Conservation (phyloP, 2,329 filamentous ascomycete species). For the Cordyceps pruinosa region DNA sequence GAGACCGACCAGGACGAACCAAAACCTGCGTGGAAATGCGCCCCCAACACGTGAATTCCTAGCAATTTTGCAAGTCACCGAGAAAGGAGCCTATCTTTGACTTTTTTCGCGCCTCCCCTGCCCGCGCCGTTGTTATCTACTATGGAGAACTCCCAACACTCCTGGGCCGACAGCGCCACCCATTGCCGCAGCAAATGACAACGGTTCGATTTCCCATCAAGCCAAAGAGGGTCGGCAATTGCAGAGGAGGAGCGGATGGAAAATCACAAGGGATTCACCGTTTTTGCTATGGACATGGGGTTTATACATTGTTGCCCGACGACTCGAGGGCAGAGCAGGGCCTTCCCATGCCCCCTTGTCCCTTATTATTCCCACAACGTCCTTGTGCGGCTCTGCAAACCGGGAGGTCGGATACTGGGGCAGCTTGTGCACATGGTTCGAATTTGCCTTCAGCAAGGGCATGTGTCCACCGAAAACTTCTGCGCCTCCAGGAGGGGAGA, state of each 20-base stretch:
- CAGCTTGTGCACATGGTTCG: no score
- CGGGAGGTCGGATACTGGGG: no score
- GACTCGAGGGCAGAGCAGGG: no score
- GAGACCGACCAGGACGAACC: not conserved
- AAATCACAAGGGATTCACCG: no score
- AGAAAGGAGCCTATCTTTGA: slow-evolving; percentile 7
- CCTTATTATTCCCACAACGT: no score
- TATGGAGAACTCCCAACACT: slow-evolving; percentile 1
- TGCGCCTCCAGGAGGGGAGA: no score
- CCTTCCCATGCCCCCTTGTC: no score
- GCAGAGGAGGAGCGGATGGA: no score
- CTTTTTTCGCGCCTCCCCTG: not conserved
- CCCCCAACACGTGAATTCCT: not conserved
- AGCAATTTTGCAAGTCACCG: not conserved
- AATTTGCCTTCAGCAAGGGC: no score
- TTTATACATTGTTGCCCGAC: not conserved
- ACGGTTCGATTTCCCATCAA: not conserved
- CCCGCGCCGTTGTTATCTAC: slow-evolving; percentile 2
- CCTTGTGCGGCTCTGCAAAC: no score
- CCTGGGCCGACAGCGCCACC: not conserved
- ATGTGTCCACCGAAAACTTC: no score
- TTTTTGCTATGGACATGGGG: not conserved
- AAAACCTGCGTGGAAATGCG: no score
- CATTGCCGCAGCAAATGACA: not conserved
- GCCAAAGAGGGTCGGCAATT: not conserved